A percentile compares a stretch with the other conserved stretches of the same genome.
Conservation (phyloP, 2,329 filamentous ascomycete genomes). For the Aspergillus clavatus region DNA sequence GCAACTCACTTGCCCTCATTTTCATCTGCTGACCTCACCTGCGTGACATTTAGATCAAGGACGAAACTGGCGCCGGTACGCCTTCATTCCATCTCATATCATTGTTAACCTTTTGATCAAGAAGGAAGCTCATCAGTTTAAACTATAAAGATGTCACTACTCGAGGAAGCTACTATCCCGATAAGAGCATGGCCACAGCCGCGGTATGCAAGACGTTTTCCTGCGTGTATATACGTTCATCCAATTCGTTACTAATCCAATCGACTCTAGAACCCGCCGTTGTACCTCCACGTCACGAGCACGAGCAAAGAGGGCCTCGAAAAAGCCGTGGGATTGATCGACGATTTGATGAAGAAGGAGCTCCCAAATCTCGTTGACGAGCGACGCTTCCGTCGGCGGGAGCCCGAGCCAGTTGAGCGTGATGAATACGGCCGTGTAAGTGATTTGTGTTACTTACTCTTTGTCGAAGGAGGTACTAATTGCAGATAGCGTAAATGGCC, state of each 20-base stretch:
- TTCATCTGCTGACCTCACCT: slow-evolving; percentile 89
- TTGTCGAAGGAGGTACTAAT: slow-evolving; percentile 15
- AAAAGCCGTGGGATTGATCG: slow-evolving; percentile 77
- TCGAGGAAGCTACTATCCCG: slow-evolving; percentile 91
- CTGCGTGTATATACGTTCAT: background rate
- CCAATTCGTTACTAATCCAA: background rate
- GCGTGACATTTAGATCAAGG: slow-evolving; percentile 96
- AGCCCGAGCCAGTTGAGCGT: slow-evolving; percentile 73
- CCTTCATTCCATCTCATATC: slow-evolving; percentile 45
- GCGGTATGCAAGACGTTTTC: slow-evolving; percentile 61
- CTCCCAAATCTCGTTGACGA: slow-evolving; percentile 94
- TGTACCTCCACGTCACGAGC: slow-evolving; percentile 94
- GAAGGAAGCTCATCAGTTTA: slow-evolving; percentile 57
- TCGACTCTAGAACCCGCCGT: slow-evolving; percentile 68
- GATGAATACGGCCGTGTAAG: slow-evolving; percentile 83
- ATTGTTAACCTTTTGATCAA: slow-evolving; percentile 47
- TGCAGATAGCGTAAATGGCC: slow-evolving; percentile 85
- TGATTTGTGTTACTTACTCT: background rate
- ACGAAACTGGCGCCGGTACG: slow-evolving; percentile 99
- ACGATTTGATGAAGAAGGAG: slow-evolving; percentile 94
- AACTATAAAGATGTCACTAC: slow-evolving; percentile 91
- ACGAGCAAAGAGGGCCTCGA: slow-evolving; percentile 89
- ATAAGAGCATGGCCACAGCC: slow-evolving; percentile 94
- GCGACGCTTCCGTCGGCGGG: slow-evolving; percentile 78
- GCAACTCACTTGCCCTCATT: slow-evolving; percentile 60